phyloP scores from a whole-genome alignment of 139 green algal species.

The Chlamydomonas incerta region DNA sequence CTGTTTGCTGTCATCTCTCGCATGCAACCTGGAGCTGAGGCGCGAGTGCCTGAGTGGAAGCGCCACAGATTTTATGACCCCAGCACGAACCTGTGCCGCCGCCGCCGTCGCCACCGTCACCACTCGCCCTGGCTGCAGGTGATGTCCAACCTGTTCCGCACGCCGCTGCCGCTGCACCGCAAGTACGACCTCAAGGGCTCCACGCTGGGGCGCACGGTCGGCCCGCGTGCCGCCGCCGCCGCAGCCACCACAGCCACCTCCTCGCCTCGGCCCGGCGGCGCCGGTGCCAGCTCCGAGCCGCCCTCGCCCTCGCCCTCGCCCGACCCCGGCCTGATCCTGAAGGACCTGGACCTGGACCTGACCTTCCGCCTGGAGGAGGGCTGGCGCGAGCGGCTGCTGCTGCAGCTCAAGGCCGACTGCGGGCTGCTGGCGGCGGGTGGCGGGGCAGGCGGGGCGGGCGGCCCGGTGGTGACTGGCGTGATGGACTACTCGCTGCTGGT shows the following conservation, averaged over 20 bases:
- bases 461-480: slow-evolving; percentile 46
- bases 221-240: background rate
- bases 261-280: background rate
- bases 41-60: no score
- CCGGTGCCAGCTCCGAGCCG: no score
- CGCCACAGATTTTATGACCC: no score
- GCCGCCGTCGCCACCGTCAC: no score
- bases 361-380: slow-evolving; percentile 70
- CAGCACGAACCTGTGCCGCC: no score
- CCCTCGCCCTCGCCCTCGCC: no score
- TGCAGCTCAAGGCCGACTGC: slow-evolving; percentile 79
- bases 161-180: slow-evolving; percentile 77
- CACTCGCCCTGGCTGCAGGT: no score
- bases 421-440: slow-evolving; percentile 66
- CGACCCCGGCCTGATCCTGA: slow-evolving; percentile 73
- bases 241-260: no score
- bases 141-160: slow-evolving; percentile 95
- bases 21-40: no score
- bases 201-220: slow-evolving; percentile 55
- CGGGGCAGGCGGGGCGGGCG: background rate
- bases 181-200: slow-evolving; percentile 95
- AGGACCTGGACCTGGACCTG: slow-evolving; percentile 89
- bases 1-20: no score
- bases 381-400: slow-evolving; percentile 61
- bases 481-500: slow-evolving; percentile 96